Evolutionary conservation across 345 rosid species (phyloP), one percentile per base, ranked within the genome.

Genomic region (Sonneratia alba): DNA sequence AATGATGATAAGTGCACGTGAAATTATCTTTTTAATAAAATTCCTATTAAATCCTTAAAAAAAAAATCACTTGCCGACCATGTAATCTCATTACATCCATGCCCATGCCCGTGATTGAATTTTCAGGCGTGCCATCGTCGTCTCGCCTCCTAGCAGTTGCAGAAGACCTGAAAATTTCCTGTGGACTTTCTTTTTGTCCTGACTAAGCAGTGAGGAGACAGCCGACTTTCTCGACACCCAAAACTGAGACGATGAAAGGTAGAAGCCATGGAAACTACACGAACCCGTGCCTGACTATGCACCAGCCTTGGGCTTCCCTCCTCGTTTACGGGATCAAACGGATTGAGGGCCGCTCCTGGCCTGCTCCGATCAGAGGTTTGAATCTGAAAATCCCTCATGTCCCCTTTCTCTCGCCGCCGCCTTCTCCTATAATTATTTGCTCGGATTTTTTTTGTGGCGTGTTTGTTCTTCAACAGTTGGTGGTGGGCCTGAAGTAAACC

Each of bases 261-360:
- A 72, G 70, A 66, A 67, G 51, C 68, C 68, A 72, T n/a, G 75
- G 71, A 11, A 90, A 90, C 71, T 91, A 79, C 80, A 81, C 64
- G 62, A 94, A 91, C 83, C 96, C 96, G 1, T 94, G 95, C 67
- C 82, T 94, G 80, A 91, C 96, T 7, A 80, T 94, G 96, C 98
- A 91, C 78, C 98, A 91, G 75, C 97, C 98, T 6, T 88, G 96
- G 98, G 98, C 97, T 76, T 93, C 97, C 1, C 80, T 94, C 42
- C 84, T 91, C 4, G 88, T 91, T 70, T 59, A 86, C 66, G 97
- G 95, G 45, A 94, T 94, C 86, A 94, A 94, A 71, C 96, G 97
- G 71, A 81, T 94, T 57, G 98, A 91, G 81, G 97, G 97, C 74
- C 81, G 97, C 70, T 94, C 97, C 8, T 94, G 97, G 98, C 86